phyloP scores from a whole-genome alignment of 805 yeast genomes.

The Metschnikowia cubensis region DNA sequence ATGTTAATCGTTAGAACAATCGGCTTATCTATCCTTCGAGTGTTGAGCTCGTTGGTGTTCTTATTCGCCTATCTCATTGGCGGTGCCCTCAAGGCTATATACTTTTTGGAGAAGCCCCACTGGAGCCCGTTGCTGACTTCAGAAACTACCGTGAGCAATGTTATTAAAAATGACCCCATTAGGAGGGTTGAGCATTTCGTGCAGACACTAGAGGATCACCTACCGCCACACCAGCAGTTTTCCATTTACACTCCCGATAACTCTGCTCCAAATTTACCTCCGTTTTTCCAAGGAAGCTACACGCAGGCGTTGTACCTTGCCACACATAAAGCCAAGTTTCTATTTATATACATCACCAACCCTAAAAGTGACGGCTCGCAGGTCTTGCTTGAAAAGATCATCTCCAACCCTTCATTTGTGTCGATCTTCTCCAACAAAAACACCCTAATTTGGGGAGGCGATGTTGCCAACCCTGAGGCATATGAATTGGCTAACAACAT shows the following conservation, averaged over 20 bases:
- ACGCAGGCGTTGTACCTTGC: conserved; percentile 72
- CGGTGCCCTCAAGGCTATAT: conserved; percentile 3
- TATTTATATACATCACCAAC: conserved; percentile 70
- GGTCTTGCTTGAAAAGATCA: conserved; percentile 49
- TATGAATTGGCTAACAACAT: conserved; percentile 76
- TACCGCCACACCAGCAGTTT: conserved; percentile 23
- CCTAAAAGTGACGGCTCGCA: conserved; percentile 62
- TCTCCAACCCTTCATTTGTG: conserved; percentile 50
- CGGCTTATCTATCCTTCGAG: background rate
- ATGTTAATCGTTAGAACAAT: background rate
- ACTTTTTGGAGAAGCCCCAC: conserved; percentile 8
- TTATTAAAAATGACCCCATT: conserved; percentile 43
- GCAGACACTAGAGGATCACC: conserved; percentile 47
- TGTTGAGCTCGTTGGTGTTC: conserved; percentile 1
- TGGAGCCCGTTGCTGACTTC: conserved; percentile 6
- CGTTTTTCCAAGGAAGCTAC: conserved; percentile 71
- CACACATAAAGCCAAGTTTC: conserved; percentile 64
- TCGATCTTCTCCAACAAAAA: conserved; percentile 36
- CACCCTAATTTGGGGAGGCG: conserved; percentile 81
- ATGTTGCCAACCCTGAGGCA: conserved; percentile 75
- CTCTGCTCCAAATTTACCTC: conserved; percentile 25
- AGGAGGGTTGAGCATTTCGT: conserved; percentile 51
- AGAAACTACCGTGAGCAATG: conserved; percentile 14
- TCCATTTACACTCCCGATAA: conserved; percentile 11
- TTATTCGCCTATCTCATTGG: background rate